phyloP scores from a whole-genome alignment of 2,329 filamentous ascomycete species.

The Clonostachys rhizophaga region DNA sequence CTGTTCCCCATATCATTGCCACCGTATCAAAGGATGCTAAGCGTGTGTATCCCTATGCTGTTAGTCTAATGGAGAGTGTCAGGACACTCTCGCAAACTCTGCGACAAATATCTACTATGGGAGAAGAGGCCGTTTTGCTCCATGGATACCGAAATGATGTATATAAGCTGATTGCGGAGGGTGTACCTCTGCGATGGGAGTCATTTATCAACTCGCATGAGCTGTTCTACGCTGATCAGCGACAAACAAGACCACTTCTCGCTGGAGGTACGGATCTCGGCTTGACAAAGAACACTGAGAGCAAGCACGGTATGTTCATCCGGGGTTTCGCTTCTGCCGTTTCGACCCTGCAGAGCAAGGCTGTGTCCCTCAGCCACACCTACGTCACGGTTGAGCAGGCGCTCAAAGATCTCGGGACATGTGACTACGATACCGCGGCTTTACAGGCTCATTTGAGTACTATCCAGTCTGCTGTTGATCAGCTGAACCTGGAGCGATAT shows the following conservation, averaged over 20 bases:
- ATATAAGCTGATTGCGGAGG: constrained; percentile 77
- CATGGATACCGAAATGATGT: constrained; percentile 91
- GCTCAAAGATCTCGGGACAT: constrained; percentile 76
- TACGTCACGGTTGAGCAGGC: constrained; percentile 79
- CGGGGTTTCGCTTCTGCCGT: constrained; percentile 87
- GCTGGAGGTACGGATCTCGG: constrained; percentile 31
- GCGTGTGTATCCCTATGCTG: constrained; percentile 94
- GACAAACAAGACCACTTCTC: constrained; percentile 38
- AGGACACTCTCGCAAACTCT: constrained; percentile 86
- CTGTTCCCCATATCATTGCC: constrained; percentile 89
- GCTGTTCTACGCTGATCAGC: constrained; percentile 57
- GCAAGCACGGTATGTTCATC: constrained; percentile 94
- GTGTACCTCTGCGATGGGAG: constrained; percentile 90
- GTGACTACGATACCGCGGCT: constrained; percentile 73
- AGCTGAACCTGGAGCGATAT: constrained; percentile 93
- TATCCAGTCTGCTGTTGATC: constrained; percentile 90
- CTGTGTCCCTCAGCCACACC: constrained; percentile 71
- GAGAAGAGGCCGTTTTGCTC: constrained; percentile 79
- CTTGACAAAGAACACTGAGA: constrained; percentile 61
- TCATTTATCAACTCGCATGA: constrained; percentile 98
- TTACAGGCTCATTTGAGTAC: constrained; percentile 78
- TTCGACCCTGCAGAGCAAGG: constrained; percentile 84
- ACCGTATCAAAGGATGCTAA: constrained; percentile 99
- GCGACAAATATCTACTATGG: constrained; percentile 78
- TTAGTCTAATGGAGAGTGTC: constrained; percentile 98